Base-by-base conservation (phyloP, 2,329 filamentous ascomycete species). In the Diaporthe aspalathi region DNA sequence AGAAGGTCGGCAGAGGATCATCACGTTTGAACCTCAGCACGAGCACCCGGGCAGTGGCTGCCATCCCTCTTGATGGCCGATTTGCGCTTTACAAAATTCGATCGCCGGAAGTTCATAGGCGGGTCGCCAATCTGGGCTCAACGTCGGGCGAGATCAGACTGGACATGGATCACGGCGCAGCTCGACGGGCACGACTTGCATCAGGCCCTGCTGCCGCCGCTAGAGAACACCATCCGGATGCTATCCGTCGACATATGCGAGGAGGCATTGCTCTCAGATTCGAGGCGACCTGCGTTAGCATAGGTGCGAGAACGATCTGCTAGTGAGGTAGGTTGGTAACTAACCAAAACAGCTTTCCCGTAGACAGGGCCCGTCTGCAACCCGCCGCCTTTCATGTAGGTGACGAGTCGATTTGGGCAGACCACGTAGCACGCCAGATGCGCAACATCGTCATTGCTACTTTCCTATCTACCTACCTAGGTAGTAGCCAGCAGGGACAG, bases 261-360 rank as follows among this genome's bases (percentile, higher is more conserved):
- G 43, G 32, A 24, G 29, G 14, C 16, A 53, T n/a, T 24, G 35
- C 27, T 70, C 45, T 52, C 27, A 63, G 53, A 67, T 70, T 65
- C 40, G 35, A 67, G 68, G 71, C 71, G 70, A 70, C 68, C 53
- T 72, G 71, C 68, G 50, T 54, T 40, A 50, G 71, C 52, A 53
- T 62, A 72, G 71, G 70, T 70, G 53, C 17, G 60, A 56, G 65
- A 67, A 54, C 17, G 70, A 45, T 65, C 67, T 45, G 50, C 32
- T 35, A 5, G 32, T 5, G 32, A 57, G 60, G 65, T 67, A n/a
- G n/a, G 54, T 62, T n/a, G n/a, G 29, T 57, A 65, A 47, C 68
- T 38, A 72, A 52, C 16, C 8, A 68, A 47, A 52, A 27, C 29
- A 29, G 54, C 29, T 35, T 3, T 38, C 53, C 14, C 53, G 43